These are phyloP conservation scores for Crithidia bombi DNA, from an alignment of 208 protist species.

Conservation along the genomic window DNA sequence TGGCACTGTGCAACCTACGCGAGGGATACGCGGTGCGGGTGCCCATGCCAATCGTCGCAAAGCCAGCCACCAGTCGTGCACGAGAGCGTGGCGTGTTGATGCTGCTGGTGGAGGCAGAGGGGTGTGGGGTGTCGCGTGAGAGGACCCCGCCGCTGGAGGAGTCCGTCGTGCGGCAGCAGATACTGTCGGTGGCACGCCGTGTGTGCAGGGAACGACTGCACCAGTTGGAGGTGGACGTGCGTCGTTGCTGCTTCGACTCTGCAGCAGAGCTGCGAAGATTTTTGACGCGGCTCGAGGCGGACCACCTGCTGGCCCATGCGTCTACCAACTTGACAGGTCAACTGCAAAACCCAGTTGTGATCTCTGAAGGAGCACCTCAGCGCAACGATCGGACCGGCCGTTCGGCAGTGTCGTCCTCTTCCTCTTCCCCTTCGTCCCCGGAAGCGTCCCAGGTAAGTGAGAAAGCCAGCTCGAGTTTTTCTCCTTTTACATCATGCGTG, in stretches of 20 bases:
- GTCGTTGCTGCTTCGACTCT: conserved; percentile 4
- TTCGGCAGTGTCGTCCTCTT: background rate
- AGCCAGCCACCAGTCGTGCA: conserved; percentile 38
- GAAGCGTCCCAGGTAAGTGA: background rate
- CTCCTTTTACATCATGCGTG: conserved; percentile 1
- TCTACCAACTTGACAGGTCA: background rate
- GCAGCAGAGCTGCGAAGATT: conserved; percentile 6
- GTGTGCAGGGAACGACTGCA: conserved; percentile 5
- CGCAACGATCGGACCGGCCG: background rate
- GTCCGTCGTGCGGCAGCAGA: conserved; percentile 2
- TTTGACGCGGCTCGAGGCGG: background rate
- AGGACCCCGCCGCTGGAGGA: background rate
- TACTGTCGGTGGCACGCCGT: background rate
- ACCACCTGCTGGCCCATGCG: background rate
- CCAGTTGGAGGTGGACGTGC: conserved; percentile 9
- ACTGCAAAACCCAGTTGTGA: background rate
- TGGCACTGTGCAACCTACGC: conserved; percentile 35
- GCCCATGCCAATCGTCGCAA: conserved; percentile 38
- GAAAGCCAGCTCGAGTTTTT: background rate
- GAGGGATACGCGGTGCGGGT: conserved; percentile 1
- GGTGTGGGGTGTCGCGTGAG: background rate
- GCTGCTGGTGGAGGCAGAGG: conserved; percentile 7
- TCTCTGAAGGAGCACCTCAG: background rate
- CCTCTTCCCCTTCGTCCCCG: background rate
- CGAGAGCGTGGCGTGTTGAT: conserved; percentile 42